Conservation (phyloP, 108 stramenopile genomes). For the Cyclotella cryptica region DNA sequence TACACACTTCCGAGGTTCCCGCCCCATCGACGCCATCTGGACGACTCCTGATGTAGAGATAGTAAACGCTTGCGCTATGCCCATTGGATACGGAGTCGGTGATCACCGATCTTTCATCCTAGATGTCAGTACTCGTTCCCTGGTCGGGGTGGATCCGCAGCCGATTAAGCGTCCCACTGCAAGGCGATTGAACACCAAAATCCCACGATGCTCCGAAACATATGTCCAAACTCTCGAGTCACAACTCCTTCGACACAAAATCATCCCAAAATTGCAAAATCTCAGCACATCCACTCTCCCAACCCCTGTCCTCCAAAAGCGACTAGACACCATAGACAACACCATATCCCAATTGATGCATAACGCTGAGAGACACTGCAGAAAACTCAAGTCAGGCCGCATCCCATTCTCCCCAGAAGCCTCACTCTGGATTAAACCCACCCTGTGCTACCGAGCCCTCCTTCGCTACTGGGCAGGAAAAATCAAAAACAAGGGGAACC, state of each 20-base stretch:
- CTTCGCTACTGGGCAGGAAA: not conserved
- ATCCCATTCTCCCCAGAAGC: constrained; percentile 36
- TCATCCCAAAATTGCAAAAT: not conserved
- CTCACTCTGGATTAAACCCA: constrained; percentile 16
- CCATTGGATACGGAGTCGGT: constrained; percentile 21
- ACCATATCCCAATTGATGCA: not conserved
- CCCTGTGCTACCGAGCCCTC: constrained; percentile 2
- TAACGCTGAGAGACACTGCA: constrained; percentile 21
- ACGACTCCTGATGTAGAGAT: constrained; percentile 8
- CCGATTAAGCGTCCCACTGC: not conserved
- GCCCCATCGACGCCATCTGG: constrained; percentile 34
- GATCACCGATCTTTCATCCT: constrained; percentile 17
- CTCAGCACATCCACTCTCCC: not conserved
- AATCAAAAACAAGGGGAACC: not conserved
- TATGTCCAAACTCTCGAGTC: constrained; percentile 14
- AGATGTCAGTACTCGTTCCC: constrained; percentile 7
- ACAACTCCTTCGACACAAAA: not conserved
- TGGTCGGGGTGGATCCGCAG: constrained; percentile 13
- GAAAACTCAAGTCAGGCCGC: constrained; percentile 15
- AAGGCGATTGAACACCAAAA: constrained; percentile 22
- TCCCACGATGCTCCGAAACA: not conserved
- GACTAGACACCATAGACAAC: constrained; percentile 16
- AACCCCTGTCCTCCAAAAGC: not conserved
- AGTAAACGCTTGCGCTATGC: constrained; percentile 14
- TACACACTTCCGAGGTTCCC: constrained; percentile 21